Evolutionary conservation across 2,329 filamentous ascomycete species (phyloP).

Genomic region (Fusarium xylarioides): DNA sequence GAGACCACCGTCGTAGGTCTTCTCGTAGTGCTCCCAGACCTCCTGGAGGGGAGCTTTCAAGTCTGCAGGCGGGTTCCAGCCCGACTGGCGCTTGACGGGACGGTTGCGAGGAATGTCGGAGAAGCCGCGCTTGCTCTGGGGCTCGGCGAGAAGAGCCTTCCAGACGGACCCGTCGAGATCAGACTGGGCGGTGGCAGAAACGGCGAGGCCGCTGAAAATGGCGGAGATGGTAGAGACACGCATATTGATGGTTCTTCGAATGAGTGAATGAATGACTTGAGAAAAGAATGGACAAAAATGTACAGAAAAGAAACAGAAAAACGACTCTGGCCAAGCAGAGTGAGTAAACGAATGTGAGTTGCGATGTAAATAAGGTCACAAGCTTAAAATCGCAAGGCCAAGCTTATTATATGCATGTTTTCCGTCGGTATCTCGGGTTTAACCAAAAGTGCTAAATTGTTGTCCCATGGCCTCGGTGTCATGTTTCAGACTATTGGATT

Average conservation of each 20-base stretch:
- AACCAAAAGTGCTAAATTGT: neutral
- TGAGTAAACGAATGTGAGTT: neutral
- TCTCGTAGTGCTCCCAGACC: conserved; percentile 29
- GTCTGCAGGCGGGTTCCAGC: conserved; percentile 29
- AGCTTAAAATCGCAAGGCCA: neutral
- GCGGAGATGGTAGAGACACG: conserved; percentile 1
- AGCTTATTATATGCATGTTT: neutral
- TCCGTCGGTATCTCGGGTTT: neutral
- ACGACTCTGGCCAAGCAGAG: conserved; percentile 14
- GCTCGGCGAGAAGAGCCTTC: conserved; percentile 17
- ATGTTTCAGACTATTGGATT: neutral
- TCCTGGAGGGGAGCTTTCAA: conserved; percentile 19
- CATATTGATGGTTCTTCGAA: neutral
- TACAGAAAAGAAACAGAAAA: neutral
- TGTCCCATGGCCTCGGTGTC: neutral
- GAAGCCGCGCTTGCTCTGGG: neutral
- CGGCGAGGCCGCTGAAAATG: conserved; percentile 8
- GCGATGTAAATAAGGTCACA: neutral
- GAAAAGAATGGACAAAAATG: neutral
- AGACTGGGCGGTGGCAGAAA: conserved; percentile 15
- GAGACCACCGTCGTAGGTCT: conserved; percentile 18
- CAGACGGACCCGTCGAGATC: conserved; percentile 31
- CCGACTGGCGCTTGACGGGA: conserved; percentile 27
- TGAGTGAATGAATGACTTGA: neutral
- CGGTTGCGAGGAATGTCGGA: conserved; percentile 12